Percentiles rank a stretch among this genome's conserved stretches.
phyloP scores from a whole-genome alignment of 352 stramenopile species.

The Thraustotheca clavata region DNA sequence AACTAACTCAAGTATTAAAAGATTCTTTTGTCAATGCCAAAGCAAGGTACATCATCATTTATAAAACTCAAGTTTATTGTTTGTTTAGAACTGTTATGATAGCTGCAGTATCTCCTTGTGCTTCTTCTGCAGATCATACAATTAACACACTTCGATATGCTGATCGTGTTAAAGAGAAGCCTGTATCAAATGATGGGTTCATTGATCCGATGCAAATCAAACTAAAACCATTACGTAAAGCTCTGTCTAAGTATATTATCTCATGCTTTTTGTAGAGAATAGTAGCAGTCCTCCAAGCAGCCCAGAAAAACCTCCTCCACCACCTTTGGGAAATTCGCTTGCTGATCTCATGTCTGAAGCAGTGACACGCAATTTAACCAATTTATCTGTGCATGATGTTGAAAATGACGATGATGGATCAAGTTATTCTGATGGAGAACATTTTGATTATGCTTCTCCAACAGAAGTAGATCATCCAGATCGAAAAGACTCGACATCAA shows the following conservation, averaged over 20 bases:
- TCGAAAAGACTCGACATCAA: conserved; percentile 33
- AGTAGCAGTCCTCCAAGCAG: conserved; percentile 5
- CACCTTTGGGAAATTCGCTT: background rate
- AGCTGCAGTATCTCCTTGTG: conserved; percentile 89
- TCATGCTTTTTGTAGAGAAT: too few species aligned
- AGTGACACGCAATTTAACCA: conserved; percentile 15
- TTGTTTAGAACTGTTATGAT: conserved; percentile 92
- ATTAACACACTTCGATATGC: conserved; percentile 97
- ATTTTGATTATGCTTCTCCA: conserved; percentile 19
- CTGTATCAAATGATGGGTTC: conserved; percentile 65
- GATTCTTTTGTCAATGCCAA: conserved; percentile 95
- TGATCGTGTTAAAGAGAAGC: conserved; percentile 95
- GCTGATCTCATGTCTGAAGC: conserved; percentile 19
- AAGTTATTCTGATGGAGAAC: conserved; percentile 12
- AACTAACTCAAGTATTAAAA: conserved; percentile 97
- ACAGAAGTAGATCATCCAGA: conserved; percentile 17
- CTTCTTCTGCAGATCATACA: conserved; percentile 92
- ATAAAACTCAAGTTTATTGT: background rate
- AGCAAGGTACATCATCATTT: conserved; percentile 35
- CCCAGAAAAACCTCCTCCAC: conserved; percentile 10
- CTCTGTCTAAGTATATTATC: too few species aligned
- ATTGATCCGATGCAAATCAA: conserved; percentile 29
- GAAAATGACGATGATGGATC: conserved; percentile 22
- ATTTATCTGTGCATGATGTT: background rate
- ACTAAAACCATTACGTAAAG: conserved; percentile 5